Percentiles rank a stretch among this genome's conserved stretches.
These are phyloP conservation scores for Gloeostereum incarnatum DNA, from an alignment of 768 basidiomycete species.

Conservation along the genomic window DNA sequence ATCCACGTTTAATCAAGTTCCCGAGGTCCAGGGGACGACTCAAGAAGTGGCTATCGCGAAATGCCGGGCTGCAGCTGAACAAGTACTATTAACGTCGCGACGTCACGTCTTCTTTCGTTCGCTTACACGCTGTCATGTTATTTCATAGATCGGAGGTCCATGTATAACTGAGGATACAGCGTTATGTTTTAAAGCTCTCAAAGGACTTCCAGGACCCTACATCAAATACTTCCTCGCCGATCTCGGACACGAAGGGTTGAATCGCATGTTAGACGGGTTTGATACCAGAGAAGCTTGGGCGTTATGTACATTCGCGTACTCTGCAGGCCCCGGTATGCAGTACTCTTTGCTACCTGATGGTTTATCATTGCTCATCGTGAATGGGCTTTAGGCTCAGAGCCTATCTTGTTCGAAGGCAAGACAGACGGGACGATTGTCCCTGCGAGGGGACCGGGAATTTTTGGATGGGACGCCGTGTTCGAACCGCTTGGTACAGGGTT, in stretches of 20 bases:
- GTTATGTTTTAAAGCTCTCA: slow-evolving; percentile 80
- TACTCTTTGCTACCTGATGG: background rate
- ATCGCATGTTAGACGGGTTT: slow-evolving; percentile 74
- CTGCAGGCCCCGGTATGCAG: slow-evolving; percentile 59
- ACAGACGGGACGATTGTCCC: slow-evolving; percentile 63
- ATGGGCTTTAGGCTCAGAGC: slow-evolving; percentile 39
- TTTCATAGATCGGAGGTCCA: slow-evolving; percentile 32
- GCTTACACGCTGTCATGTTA: background rate
- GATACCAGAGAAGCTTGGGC: slow-evolving; percentile 75
- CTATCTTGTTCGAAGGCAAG: slow-evolving; percentile 65
- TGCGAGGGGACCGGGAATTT: slow-evolving; percentile 44
- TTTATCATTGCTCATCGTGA: background rate
- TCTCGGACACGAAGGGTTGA: slow-evolving; percentile 86
- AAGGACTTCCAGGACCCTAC: slow-evolving; percentile 92
- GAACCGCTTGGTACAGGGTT: slow-evolving; percentile 45
- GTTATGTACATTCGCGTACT: slow-evolving; percentile 94
- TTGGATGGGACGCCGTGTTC: slow-evolving; percentile 68
- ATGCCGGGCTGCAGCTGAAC: slow-evolving; percentile 75
- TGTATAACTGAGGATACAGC: slow-evolving; percentile 90
- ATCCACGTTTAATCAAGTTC: slow-evolving; percentile 52
- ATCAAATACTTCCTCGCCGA: slow-evolving; percentile 87
- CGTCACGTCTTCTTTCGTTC: background rate
- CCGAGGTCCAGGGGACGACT: slow-evolving; percentile 91
- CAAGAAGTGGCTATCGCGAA: slow-evolving; percentile 86
- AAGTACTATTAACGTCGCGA: no score